Base-by-base conservation (phyloP, 257 asterid species). In the Nicotiana noctiflora region DNA sequence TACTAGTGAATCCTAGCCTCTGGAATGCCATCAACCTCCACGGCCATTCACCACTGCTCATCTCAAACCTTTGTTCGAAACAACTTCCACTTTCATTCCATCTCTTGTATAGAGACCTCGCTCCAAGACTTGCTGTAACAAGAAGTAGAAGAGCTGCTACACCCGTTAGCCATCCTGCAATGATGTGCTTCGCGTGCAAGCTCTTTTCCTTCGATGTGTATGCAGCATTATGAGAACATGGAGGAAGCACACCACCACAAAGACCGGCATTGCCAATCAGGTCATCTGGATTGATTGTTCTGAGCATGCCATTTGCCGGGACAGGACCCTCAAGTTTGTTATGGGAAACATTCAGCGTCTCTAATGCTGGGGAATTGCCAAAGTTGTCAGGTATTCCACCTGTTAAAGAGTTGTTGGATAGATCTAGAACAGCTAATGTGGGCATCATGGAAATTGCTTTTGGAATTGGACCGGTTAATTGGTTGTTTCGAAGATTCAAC, bases 1-100 rank as follows among this genome's bases (percentile, higher is more conserved):
- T 81, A 61, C 91, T 86, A 27, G 85, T 89, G 87, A 94, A 90
- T 21, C 93, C 90, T 17, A 94, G 88, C 84, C 94, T 89, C 83
- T 93, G 98, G 87, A 93, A 93, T 6, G 93, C 97, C 94, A 90
- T 90, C 80, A 93, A 82, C 75, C 93, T 88, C 97, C 97, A 93
- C 0, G 97, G 98, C 98, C 96, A 90, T 65, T 83, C 90, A 2
- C 88, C 88, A 52, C 72, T 83, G 53, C 87, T 87, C 18, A 81
- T 81, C 81, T 87, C 92, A 31, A 87, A 86, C 53, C 86, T 87
- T 51, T 87, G 90, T 86, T 84, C 88, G 27, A 90, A 88, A 82
- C 93, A 90, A 75, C 82, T 87, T 51, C 95, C 93, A 18, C 70
- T 70, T 61, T 87, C 88, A 19, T 86, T 80, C 91, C 93, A 91